A percentile compares a stretch with the other conserved stretches of the same genome.
phyloP scores from a whole-genome alignment of 257 asterid species.

The Nicotiana attenuata region DNA sequence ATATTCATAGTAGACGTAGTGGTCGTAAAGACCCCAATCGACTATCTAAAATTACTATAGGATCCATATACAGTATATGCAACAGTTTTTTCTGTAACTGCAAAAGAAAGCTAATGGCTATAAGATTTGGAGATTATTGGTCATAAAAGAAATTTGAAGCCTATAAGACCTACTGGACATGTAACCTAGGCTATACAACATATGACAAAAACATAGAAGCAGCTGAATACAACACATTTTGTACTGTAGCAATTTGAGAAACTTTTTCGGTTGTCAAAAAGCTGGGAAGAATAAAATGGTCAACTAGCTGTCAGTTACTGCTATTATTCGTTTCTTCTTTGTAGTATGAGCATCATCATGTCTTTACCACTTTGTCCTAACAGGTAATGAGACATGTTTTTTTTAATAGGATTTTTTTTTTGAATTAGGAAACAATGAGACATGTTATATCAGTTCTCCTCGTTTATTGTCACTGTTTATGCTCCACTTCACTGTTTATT shows the following conservation, averaged over 20 bases:
- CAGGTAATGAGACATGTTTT: not conserved
- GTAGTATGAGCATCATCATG: not conserved
- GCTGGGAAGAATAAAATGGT: not conserved
- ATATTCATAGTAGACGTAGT: not conserved
- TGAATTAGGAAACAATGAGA: not conserved
- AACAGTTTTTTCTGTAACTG: not conserved
- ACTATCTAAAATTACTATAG: not conserved
- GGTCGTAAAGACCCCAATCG: not conserved
- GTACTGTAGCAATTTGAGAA: not conserved
- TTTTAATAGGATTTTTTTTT: no score
- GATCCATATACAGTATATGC: not conserved
- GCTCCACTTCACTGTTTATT: not conserved
- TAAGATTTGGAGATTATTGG: not conserved
- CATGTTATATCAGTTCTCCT: not conserved
- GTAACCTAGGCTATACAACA: not conserved
- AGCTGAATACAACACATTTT: not conserved
- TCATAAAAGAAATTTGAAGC: not conserved
- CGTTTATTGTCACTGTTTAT: not conserved
- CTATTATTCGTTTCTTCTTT: not conserved
- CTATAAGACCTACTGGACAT: not conserved
- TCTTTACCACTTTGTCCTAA: conserved; percentile 5
- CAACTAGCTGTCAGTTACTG: not conserved
- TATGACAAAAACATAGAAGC: not conserved
- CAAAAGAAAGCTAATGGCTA: not conserved
- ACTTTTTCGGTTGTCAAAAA: not conserved